A percentile compares a stretch with the other conserved stretches of the same genome.
Evolutionary conservation across 2,329 filamentous ascomycete genomes (phyloP).

Genomic region (Neonectria sp.): DNA sequence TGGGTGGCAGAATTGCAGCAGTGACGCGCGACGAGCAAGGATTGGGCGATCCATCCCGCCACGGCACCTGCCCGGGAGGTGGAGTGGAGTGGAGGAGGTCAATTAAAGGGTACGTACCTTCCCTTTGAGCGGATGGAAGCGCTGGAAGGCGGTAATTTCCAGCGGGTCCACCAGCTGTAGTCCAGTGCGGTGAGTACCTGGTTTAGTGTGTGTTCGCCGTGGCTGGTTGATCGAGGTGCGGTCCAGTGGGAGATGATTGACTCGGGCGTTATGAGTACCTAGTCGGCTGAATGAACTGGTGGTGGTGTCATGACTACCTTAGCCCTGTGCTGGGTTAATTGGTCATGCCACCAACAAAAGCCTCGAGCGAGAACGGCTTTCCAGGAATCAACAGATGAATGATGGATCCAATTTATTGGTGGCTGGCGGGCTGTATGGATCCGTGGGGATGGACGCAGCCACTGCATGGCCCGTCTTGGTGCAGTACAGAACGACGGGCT

Average conservation of each 20-base stretch:
- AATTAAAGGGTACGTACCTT: constrained; percentile 39
- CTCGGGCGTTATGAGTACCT: too few relatives aligned
- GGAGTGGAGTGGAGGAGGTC: constrained; percentile 32
- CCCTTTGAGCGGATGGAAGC: not conserved
- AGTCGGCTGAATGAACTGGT: not conserved
- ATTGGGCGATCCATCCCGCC: constrained; percentile 37
- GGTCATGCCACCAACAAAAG: constrained; percentile 12
- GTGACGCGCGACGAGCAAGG: constrained; percentile 42
- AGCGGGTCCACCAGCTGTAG: not conserved
- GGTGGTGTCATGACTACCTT: constrained; percentile 18
- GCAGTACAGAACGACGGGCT: not conserved
- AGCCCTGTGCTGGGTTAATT: not conserved
- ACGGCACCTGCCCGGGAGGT: not conserved
- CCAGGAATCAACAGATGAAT: not conserved
- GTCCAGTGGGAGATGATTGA: not conserved
- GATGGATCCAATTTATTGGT: constrained; percentile 4
- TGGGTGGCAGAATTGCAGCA: constrained; percentile 37
- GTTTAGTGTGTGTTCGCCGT: constrained; percentile 9
- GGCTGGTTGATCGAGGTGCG: not conserved
- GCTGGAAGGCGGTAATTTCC: not conserved
- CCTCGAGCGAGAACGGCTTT: not conserved
- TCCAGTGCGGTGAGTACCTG: not conserved
- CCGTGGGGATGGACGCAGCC: constrained; percentile 8
- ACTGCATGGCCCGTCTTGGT: not conserved
- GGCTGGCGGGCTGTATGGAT: constrained; percentile 7